Percentiles rank a stretch among this genome's conserved stretches.
Evolutionary conservation across 345 rosid genomes (phyloP).

Genomic region (Clausena lansium): DNA sequence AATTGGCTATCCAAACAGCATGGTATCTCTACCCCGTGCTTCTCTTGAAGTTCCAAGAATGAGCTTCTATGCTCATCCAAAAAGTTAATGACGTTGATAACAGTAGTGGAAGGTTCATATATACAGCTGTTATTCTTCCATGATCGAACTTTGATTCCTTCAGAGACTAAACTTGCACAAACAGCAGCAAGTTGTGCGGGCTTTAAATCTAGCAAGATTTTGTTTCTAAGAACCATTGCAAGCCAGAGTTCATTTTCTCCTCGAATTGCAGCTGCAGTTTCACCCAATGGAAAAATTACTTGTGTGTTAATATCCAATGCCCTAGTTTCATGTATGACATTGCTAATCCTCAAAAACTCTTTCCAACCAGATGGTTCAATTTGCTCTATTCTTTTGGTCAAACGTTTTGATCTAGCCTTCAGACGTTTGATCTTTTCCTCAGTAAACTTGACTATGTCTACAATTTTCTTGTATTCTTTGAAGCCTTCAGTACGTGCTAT

Average conservation of each 20-base stretch:
- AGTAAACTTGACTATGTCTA: conserved; percentile 54
- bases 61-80: conserved; percentile 69
- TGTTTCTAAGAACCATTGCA: conserved; percentile 78
- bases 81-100: conserved; percentile 40
- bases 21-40: conserved; percentile 69
- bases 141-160: conserved; percentile 83
- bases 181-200: conserved; percentile 89
- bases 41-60: conserved; percentile 66
- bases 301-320: conserved; percentile 81
- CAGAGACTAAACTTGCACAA: conserved; percentile 74
- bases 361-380: conserved; percentile 99
- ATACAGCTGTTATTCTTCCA: conserved; percentile 67
- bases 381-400: conserved; percentile 64
- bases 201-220: conserved; percentile 59
- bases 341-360: conserved; percentile 81
- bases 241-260: conserved; percentile 99
- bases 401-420: conserved; percentile 63
- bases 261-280: conserved; percentile 91
- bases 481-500: conserved; percentile 81
- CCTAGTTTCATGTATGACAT: conserved; percentile 79
- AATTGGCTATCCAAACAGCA: conserved; percentile 82
- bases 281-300: conserved; percentile 80
- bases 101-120: conserved; percentile 70
- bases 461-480: conserved; percentile 75
- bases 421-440: conserved; percentile 79